Base-by-base conservation (phyloP, 2,329 filamentous ascomycete genomes). In the Myriosclerotinia scirpicola region DNA sequence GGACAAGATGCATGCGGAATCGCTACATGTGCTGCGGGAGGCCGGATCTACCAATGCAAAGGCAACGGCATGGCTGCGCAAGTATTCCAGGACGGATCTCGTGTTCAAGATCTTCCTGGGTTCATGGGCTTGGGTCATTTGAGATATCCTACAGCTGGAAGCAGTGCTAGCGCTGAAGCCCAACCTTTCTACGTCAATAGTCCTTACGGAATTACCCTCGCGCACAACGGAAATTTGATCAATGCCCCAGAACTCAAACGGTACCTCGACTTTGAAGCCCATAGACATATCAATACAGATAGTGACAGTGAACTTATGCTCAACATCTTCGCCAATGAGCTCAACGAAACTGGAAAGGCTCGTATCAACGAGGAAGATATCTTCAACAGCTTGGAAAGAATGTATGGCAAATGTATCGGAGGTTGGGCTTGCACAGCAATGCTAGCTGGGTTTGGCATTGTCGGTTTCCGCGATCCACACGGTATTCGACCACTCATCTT, bases 131-230 rank as follows among this genome's bases (percentile, higher is more conserved):
- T 97, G 68, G 90, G 87, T 53, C 93, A 97, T 78, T 79, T 97
- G 72, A 84, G 93, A 77, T 97, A 97, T 78, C 93, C 93, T 14
- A 97, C 93, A 9, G 90, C 91, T 15, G 93, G 93, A 67, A 95
- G 89, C 77, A 91, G 89, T 71, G 87, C 87, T 67, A 94, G 92
- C 75, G 88, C 92, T 9, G 92, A 97, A 79, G 91, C 92, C 14
- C 93, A 97, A 79, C 93, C 93, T 0, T 96, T 97, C 78, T 97
- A 95, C 76, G 92, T 95, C 74, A 96, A 95, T 81, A 86, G 85
- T 67, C 92, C 91, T 1, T 95, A 92, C 76, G 92, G 92, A 58
- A 90, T 96, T 73, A 90, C 85, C 74, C 85, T 95, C 76, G 85
- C 89, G 30, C 89, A 95, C 79, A 97, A 97, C 75, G 93, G 93